These are phyloP conservation scores for Raphanus hybrid DNA, from an alignment of 441 rosid genomes.

Conservation along the genomic window DNA sequence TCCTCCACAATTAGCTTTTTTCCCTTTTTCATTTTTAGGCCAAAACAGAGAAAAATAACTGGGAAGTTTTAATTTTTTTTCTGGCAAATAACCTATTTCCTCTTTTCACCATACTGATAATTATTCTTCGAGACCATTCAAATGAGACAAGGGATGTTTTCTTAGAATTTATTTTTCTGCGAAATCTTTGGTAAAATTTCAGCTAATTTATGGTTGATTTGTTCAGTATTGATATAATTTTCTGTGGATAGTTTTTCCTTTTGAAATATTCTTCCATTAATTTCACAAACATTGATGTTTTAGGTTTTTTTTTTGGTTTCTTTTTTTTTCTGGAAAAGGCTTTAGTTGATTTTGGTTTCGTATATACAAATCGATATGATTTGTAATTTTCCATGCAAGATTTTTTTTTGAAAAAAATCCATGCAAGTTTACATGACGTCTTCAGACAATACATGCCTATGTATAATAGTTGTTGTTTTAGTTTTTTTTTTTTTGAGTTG, in stretches of 20 bases:
- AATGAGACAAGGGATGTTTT: neutral
- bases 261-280: neutral
- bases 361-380: neutral
- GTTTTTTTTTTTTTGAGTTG: neutral
- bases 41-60: conserved; percentile 1
- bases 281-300: neutral
- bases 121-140: neutral
- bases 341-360: neutral
- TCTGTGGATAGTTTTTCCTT: neutral
- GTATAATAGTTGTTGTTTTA: neutral
- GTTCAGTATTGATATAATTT: too few species aligned
- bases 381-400: neutral
- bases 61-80: neutral
- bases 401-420: too few species aligned
- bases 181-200: conserved; percentile 13
- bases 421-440: neutral
- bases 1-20: conserved; percentile 7
- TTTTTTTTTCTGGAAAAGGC: neutral
- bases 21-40: neutral
- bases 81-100: too few species aligned
- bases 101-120: too few species aligned
- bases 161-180: neutral
- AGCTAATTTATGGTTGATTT: neutral
- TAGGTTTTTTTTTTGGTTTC: neutral
- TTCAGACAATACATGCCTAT: neutral